phyloP scores from a whole-genome alignment of 441 rosid genomes.

The Omphalea diandra region DNA sequence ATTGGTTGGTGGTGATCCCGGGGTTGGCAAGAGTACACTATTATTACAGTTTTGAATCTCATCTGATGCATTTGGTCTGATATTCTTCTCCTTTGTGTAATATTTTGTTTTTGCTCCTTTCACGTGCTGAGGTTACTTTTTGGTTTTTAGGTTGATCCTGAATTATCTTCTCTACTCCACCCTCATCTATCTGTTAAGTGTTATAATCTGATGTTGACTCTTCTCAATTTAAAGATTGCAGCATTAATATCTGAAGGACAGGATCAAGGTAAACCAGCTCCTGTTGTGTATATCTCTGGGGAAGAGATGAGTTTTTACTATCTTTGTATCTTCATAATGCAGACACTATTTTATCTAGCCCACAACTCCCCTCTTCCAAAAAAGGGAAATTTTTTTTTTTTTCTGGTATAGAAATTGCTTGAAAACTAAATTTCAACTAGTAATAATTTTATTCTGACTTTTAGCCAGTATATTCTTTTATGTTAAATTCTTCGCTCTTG shows the following conservation, averaged over 20 bases:
- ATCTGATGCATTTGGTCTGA: background rate
- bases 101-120: constrained; percentile 12
- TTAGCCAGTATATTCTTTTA: background rate
- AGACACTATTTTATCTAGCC: no score
- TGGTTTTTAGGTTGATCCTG: background rate
- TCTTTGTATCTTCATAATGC: background rate
- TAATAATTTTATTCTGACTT: background rate
- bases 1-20: constrained; percentile 93
- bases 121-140: background rate
- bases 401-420: background rate
- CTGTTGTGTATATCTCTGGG: constrained; percentile 89
- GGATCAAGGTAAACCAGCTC: constrained; percentile 49
- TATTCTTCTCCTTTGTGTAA: no score
- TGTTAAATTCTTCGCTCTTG: background rate
- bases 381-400: background rate
- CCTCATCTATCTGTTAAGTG: constrained; percentile 5
- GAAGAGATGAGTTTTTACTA: constrained; percentile 67
- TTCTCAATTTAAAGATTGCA: constrained; percentile 60
- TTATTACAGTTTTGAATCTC: constrained; percentile 59
- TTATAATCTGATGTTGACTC: constrained; percentile 27
- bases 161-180: background rate
- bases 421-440: background rate
- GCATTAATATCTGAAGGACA: constrained; percentile 62
- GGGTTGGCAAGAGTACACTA: constrained; percentile 94
- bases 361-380: background rate